Evolutionary conservation across 1,284 basidiomycete genomes (phyloP).

Genomic region (Tilletiopsis washingtonensis): DNA sequence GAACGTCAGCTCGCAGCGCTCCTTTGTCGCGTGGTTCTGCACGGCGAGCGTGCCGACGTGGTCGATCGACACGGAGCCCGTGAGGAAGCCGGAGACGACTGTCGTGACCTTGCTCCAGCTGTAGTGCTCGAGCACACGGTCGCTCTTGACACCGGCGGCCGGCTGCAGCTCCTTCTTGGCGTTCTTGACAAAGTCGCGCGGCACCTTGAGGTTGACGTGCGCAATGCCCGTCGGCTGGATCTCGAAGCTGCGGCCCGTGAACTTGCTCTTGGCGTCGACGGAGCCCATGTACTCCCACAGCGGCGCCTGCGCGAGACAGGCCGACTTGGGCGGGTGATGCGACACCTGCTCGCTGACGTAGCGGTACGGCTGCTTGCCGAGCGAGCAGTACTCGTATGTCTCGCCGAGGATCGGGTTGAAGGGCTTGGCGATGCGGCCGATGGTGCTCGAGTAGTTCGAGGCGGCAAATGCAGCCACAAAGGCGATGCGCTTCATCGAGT

Average conservation of each 20-base stretch:
- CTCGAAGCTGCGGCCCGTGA: slow-evolving; percentile 79
- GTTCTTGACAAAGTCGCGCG: slow-evolving; percentile 16
- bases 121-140: slow-evolving; percentile 58
- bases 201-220: slow-evolving; percentile 72
- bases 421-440: slow-evolving; percentile 51
- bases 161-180: slow-evolving; percentile 18
- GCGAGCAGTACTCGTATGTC: slow-evolving; percentile 85
- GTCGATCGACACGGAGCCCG: slow-evolving; percentile 87
- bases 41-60: slow-evolving; percentile 91
- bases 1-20: slow-evolving; percentile 81
- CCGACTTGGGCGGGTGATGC: slow-evolving; percentile 95
- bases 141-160: slow-evolving; percentile 2
- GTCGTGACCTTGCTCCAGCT: slow-evolving; percentile 72
- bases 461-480: slow-evolving; percentile 95
- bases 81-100: slow-evolving; percentile 72
- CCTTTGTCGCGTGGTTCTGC: slow-evolving; percentile 86
- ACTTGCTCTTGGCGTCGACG: slow-evolving; percentile 45
- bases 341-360: slow-evolving; percentile 93
- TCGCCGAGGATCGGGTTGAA: slow-evolving; percentile 58
- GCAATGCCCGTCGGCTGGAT: slow-evolving; percentile 90
- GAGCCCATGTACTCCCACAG: slow-evolving; percentile 80
- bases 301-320: slow-evolving; percentile 78
- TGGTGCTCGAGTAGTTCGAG: slow-evolving; percentile 95
- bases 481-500: slow-evolving; percentile 75
- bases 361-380: slow-evolving; percentile 67